Base-by-base conservation (phyloP, 306 rosid genomes). In the Carpinus viminea region DNA sequence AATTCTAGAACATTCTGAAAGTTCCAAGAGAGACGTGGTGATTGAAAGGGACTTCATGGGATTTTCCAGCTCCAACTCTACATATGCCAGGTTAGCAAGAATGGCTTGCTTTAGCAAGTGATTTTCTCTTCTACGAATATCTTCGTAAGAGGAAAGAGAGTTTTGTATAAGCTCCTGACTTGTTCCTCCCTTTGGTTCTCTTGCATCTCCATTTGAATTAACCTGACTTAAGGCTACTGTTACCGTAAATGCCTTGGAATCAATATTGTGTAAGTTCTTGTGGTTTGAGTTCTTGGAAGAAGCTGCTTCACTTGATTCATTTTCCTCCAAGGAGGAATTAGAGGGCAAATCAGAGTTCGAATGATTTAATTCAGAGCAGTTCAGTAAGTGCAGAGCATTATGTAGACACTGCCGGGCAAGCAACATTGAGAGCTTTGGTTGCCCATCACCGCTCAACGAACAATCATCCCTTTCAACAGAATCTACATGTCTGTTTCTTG, bases 41-140 rank as follows among this genome's bases (percentile, higher is more conserved):
- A 83, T 73, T 43, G 89, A 83, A 57, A 93, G 86, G 72, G 97
- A 93, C 91, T 86, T 93, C 77, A 87, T 52, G 8, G 97, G 98
- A 80, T 96, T 90, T 78, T 83, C 97, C 85, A 91, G 80, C 81
- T 96, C 97, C 82, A 96, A 89, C 86, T 96, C 99, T 47, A 93
- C 93, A 82, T 80, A 96, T 4, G 98, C 98, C 86, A 91, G 86
- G 85, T 90, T 86, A 46, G 98, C 98, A 76, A 96, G 93, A 78
- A 87, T 83, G 81, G 93, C 96, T 88, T 93, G 99, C 91, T 91
- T 93, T 62, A 93, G 68, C 89, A 91, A 75, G 36, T 84, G 87
- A 68, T 88, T 93, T 70, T 96, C 98, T 77, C 82, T 88, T 85
- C 83, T 86, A 76, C 91, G 76, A 64, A 91, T 78, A 68, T 88